A percentile compares a stretch with the other conserved stretches of the same genome.
These are phyloP conservation scores for Gnomoniopsis smithogilvyi DNA, from an alignment of 2,329 filamentous ascomycete genomes.

Conservation along the genomic window DNA sequence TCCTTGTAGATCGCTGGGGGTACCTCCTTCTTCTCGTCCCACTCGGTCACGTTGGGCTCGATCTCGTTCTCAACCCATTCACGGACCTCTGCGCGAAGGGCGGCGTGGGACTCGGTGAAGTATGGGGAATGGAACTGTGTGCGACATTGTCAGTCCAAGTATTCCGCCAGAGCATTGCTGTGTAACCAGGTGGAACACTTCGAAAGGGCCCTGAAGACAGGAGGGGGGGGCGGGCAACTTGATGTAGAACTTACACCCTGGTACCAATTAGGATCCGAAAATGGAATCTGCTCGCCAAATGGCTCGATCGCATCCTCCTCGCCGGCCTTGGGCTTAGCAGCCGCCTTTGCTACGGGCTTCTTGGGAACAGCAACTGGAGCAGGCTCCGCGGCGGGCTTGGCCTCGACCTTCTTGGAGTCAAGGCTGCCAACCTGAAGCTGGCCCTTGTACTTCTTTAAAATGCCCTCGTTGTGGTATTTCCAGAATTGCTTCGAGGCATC, in stretches of 20 bases:
- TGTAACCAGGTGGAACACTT: too few species aligned
- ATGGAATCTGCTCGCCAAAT: conserved; percentile 84
- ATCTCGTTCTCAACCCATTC: conserved; percentile 88
- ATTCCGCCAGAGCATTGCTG: too few species aligned
- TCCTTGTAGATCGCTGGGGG: conserved; percentile 90
- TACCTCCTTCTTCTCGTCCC: conserved; percentile 93
- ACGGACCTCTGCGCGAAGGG: conserved; percentile 85
- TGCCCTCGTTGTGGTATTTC: conserved; percentile 79
- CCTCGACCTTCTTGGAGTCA: conserved; percentile 66
- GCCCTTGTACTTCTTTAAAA: conserved; percentile 81
- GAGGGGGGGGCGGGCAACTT: too few species aligned
- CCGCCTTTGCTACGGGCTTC: conserved; percentile 30
- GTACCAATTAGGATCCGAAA: conserved; percentile 92
- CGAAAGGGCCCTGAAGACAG: too few species aligned
- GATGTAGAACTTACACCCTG: conserved; percentile 65
- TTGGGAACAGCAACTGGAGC: conserved; percentile 46
- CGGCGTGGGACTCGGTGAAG: conserved; percentile 91
- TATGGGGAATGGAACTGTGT: conserved; percentile 91
- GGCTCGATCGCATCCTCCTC: conserved; percentile 75
- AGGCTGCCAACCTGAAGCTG: conserved; percentile 82
- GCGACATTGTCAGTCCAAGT: background rate
- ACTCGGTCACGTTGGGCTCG: conserved; percentile 89
- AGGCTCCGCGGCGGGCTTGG: conserved; percentile 55
- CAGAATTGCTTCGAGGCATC: conserved; percentile 67
- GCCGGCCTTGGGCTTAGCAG: conserved; percentile 25